These are phyloP conservation scores for Calonectria hawksworthii DNA, from an alignment of 2,329 filamentous ascomycete species.

Conservation along the genomic window DNA sequence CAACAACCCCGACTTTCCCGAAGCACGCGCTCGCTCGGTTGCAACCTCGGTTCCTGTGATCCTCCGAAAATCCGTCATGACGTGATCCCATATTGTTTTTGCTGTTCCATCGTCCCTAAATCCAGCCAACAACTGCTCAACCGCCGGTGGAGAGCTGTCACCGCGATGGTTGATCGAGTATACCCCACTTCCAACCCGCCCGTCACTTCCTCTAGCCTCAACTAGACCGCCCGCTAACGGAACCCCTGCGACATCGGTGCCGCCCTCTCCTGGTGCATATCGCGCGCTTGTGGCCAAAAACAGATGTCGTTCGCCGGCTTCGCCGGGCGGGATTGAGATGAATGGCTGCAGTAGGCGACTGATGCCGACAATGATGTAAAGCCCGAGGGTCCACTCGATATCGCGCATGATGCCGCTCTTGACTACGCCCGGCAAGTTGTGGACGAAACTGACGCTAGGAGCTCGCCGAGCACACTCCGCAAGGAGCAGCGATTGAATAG, in stretches of 20 bases:
- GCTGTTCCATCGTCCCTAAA: not conserved
- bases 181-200: not conserved
- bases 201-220: not conserved
- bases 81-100: not conserved
- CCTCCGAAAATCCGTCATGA: not conserved
- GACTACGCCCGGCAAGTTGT: not conserved
- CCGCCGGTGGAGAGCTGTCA: not conserved
- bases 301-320: not conserved
- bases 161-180: not conserved
- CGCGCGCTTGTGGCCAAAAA: slow-evolving; percentile 9
- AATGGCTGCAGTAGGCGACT: not conserved
- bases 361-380: slow-evolving; percentile 4
- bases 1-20: not conserved
- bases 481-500: not conserved
- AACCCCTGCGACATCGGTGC: not conserved
- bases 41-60: not conserved
- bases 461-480: not conserved
- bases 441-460: not conserved
- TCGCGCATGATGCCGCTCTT: slow-evolving; percentile 12
- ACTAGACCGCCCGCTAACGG: not conserved
- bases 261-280: not conserved
- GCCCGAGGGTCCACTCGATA: not conserved
- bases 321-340: not conserved
- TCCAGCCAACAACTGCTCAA: not conserved
- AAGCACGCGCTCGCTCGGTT: not conserved